These are phyloP conservation scores for Nannizziopsis arthrosporioides DNA, from an alignment of 2,329 filamentous ascomycete genomes.

Conservation along the genomic window DNA sequence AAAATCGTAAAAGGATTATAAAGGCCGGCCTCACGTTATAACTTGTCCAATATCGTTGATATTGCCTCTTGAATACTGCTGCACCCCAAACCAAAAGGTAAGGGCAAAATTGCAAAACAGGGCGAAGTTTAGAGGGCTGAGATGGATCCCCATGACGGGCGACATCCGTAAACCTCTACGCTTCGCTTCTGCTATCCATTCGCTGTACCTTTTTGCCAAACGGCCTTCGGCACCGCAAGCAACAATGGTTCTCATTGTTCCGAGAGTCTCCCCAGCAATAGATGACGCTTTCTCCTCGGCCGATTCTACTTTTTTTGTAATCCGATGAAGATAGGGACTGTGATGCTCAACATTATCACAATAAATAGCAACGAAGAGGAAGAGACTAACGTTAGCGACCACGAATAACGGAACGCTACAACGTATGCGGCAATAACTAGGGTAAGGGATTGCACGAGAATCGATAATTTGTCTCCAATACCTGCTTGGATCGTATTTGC, in stretches of 20 bases:
- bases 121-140: constrained; percentile 27
- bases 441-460: constrained; percentile 33
- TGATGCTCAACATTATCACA: constrained; percentile 23
- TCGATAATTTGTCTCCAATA: constrained; percentile 42
- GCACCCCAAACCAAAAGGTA: constrained; percentile 31
- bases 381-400: constrained; percentile 42
- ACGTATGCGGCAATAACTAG: constrained; percentile 37
- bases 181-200: constrained; percentile 30
- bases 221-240: constrained; percentile 33
- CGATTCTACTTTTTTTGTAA: constrained; percentile 27
- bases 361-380: constrained; percentile 38
- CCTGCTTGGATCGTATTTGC: constrained; percentile 44
- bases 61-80: constrained; percentile 25
- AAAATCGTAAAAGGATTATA: background rate
- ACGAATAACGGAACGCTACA: constrained; percentile 43
- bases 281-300: constrained; percentile 29
- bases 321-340: constrained; percentile 26
- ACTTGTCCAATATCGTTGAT: constrained; percentile 28
- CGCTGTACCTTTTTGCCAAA: constrained; percentile 27
- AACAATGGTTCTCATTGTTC: constrained; percentile 35
- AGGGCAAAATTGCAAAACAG: constrained; percentile 29
- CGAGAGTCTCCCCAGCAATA: constrained; percentile 34
- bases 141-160: constrained; percentile 22
- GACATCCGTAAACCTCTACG: constrained; percentile 23
- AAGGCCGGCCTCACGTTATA: constrained; percentile 22